Percentiles rank a stretch among this genome's conserved stretches.
These are phyloP conservation scores for Penicillium aurantiogriseum DNA, from an alignment of 2,329 filamentous ascomycete genomes.

Conservation along the genomic window DNA sequence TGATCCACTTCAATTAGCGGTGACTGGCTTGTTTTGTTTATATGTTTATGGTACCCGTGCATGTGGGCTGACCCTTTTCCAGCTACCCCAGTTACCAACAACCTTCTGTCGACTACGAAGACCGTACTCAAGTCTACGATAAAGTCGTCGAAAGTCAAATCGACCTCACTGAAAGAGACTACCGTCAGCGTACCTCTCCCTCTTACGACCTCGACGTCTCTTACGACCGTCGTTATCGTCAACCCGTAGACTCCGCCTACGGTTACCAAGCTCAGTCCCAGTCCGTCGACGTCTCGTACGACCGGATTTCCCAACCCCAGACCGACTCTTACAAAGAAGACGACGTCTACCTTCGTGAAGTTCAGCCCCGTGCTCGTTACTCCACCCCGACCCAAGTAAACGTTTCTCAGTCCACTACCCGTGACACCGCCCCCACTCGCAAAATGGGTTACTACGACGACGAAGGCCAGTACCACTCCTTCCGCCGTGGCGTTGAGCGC, in stretches of 20 bases:
- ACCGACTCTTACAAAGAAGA: constrained; percentile 38
- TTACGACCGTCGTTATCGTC: constrained; percentile 40
- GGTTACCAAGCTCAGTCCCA: constrained; percentile 21
- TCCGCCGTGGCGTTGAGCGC: constrained; percentile 68
- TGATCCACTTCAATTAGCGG: constrained; percentile 29
- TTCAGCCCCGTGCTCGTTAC: constrained; percentile 33
- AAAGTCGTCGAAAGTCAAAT: constrained; percentile 49
- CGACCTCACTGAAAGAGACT: constrained; percentile 59
- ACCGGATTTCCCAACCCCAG: constrained; percentile 28
- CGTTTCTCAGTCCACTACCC: constrained; percentile 46
- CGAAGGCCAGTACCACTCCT: constrained; percentile 71
- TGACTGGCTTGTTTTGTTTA: constrained; percentile 28
- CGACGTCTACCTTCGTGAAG: constrained; percentile 31
- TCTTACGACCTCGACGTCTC: constrained; percentile 49
- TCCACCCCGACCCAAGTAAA: constrained; percentile 46
- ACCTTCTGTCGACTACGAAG: constrained; percentile 51
- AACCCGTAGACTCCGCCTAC: constrained; percentile 25
- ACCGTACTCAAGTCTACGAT: constrained; percentile 42
- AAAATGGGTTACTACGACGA: constrained; percentile 81
- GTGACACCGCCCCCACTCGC: constrained; percentile 52
- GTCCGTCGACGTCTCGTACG: constrained; percentile 32
- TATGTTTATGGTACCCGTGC: constrained; percentile 23
- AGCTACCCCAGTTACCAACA: constrained; percentile 55
- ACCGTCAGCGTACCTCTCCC: constrained; percentile 61
- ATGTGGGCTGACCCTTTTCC: constrained; percentile 23